Conservation (phyloP, 768 basidiomycete genomes). For the Hygrophoropsis aurantiaca region DNA sequence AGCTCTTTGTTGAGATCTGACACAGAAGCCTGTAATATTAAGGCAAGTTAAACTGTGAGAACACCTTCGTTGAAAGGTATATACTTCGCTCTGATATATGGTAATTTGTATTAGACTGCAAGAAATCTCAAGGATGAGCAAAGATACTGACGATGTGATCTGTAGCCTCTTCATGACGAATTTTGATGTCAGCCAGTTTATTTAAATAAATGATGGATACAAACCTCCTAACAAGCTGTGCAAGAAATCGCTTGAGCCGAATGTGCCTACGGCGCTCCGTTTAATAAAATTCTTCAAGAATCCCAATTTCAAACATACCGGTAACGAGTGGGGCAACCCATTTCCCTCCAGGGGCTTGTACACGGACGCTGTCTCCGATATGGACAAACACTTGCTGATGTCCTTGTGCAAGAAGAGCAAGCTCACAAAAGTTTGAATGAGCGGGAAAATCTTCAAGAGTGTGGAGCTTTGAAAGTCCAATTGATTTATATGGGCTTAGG, state of each 20-base stretch:
- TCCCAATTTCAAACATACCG: conserved; percentile 32
- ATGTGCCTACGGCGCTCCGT: conserved; percentile 49
- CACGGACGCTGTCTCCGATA: conserved; percentile 76
- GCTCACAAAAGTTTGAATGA: conserved; percentile 89
- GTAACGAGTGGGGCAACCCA: conserved; percentile 83
- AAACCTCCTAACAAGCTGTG: conserved; percentile 73
- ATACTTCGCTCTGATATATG: conserved; percentile 29
- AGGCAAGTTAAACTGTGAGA: conserved; percentile 6
- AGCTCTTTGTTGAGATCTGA: conserved; percentile 82
- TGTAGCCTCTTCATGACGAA: conserved; percentile 47
- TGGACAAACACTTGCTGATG: conserved; percentile 79
- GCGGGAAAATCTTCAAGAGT: conserved; percentile 87
- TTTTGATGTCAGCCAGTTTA: not conserved
- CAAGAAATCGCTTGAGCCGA: conserved; percentile 77
- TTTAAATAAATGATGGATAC: conserved; percentile 19
- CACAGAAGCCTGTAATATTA: conserved; percentile 66
- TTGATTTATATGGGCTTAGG: not conserved
- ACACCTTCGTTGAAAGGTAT: not conserved
- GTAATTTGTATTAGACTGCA: conserved; percentile 1
- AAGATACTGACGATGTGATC: conserved; percentile 53
- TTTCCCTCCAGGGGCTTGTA: conserved; percentile 73
- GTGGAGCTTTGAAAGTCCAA: conserved; percentile 49
- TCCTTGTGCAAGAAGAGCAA: conserved; percentile 74
- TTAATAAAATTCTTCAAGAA: not conserved
- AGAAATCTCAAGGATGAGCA: not conserved